Percentiles rank a stretch among this genome's conserved stretches.
Evolutionary conservation across 2,329 filamentous ascomycete genomes (phyloP).

Genomic region (Cladosporium sphaerospermum): DNA sequence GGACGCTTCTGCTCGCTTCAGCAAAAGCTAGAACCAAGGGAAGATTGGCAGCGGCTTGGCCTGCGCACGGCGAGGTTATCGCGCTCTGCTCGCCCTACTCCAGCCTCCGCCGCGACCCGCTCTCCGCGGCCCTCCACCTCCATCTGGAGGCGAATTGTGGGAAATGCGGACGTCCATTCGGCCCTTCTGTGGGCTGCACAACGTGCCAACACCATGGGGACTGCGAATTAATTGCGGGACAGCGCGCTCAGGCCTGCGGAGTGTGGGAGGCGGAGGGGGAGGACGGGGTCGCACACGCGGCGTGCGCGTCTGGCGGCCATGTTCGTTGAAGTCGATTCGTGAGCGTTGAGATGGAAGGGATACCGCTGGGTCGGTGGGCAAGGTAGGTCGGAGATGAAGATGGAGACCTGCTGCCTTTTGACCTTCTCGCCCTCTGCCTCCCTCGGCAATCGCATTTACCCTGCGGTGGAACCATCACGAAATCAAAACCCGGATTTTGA

Average conservation of each 20-base stretch:
- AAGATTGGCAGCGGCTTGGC: constrained; percentile 3
- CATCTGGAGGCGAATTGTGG: not conserved
- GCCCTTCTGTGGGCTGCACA: constrained; percentile 9
- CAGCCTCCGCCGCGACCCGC: constrained; percentile 5
- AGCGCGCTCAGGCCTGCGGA: not conserved
- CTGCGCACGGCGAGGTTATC: not conserved
- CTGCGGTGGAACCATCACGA: too few species aligned
- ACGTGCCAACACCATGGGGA: constrained; percentile 6
- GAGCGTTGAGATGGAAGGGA: too few species aligned
- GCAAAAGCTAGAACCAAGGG: not conserved
- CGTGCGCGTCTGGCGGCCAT: not conserved
- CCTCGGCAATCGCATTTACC: too few species aligned
- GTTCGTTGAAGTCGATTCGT: too few species aligned
- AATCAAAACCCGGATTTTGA: too few species aligned
- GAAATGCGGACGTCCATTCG: not conserved
- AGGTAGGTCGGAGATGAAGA: too few species aligned
- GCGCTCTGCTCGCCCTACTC: not conserved
- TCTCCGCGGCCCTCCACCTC: not conserved
- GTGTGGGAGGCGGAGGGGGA: not conserved
- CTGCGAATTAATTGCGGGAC: not conserved
- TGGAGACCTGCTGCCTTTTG: too few species aligned
- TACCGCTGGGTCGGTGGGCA: too few species aligned
- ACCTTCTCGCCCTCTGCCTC: too few species aligned
- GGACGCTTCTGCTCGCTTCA: constrained; percentile 5
- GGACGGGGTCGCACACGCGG: not conserved